Evolutionary conservation across 345 rosid genomes (phyloP), one percentile per base, ranked within the genome.

Genomic region (Syzygium grande): DNA sequence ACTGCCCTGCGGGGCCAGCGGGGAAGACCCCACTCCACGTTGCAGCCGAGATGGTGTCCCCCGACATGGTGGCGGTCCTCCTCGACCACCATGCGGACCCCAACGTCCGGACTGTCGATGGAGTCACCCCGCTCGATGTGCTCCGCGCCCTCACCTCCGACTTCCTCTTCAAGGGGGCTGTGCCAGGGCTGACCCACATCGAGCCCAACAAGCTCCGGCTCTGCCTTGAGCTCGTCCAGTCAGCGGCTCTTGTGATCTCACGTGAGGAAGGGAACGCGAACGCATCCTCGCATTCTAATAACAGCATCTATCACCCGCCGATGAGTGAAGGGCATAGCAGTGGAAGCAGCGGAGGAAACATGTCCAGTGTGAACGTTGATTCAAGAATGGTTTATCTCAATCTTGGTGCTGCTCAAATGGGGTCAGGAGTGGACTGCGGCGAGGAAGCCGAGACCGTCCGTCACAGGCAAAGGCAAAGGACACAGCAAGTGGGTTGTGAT

Each of bases 51-150:
- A 97, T 98, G 99, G 99, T 98, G 49, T 98, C 99, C 22, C 98
- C 99, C 0, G 99, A 98, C 87, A 98, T 98, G 99, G 99, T 97
- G 65, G 95, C 99, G 9, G 99, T 98, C 16, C 92, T 98, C 52
- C 92, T 98, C 8, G 99, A 98, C 87, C 99, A 98, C 79, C 99
- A 98, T 63, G 99, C 99, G 0, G 98, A 98, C 89, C 99, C 99
- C 4, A 98, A 96, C 87, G 98, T 96, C 7, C 85, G 98, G 84
- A 96, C 99, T 10, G 98, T 98, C 1, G 99, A 97, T 84, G 99
- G 98, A n/a, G 90, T 95, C 86, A 97, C 98, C 55, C 99, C 99
- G 4, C 90, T 98, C 19, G 99, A 98, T 89, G 93, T 97, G 85
- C 96, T 98, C 30, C 90, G 99, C 87, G 97, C 98, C 90, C 95